Percentiles rank a stretch among this genome's conserved stretches.
Conservation (phyloP, 2,329 filamentous ascomycete species). For the Alternaria gansuensis region DNA sequence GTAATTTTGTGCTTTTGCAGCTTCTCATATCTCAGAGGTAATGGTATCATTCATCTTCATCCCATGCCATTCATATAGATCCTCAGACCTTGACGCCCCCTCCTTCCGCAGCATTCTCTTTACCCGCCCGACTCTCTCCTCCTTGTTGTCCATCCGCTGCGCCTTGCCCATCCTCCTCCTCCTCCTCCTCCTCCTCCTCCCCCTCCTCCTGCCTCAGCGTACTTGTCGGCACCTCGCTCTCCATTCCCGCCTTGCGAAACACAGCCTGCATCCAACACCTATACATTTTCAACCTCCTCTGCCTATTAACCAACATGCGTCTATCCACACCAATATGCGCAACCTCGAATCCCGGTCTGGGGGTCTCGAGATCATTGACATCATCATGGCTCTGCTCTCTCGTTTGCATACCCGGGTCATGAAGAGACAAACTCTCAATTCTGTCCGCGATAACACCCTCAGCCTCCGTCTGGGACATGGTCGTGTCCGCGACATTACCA, state of each 20-base stretch:
- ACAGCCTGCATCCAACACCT: slow-evolving; percentile 92
- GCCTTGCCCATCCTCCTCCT: slow-evolving; percentile 3
- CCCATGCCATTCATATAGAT: neutral
- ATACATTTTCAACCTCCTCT: slow-evolving; percentile 95
- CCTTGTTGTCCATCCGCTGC: neutral
- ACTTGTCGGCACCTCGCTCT: slow-evolving; percentile 47
- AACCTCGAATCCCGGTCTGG: slow-evolving; percentile 66
- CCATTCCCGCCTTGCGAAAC: slow-evolving; percentile 68
- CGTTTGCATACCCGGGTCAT: slow-evolving; percentile 5
- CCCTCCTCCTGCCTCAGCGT: slow-evolving; percentile 44
- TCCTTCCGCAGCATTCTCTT: slow-evolving; percentile 1
- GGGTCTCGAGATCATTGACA: slow-evolving; percentile 11
- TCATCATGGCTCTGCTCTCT: slow-evolving; percentile 11
- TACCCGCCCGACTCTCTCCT: neutral
- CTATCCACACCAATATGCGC: slow-evolving; percentile 84
- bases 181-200: slow-evolving; percentile 21
- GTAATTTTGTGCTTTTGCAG: neutral
- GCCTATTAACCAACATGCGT: slow-evolving; percentile 89
- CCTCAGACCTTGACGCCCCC: slow-evolving; percentile 6
- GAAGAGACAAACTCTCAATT: slow-evolving; percentile 15
- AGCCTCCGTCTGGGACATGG: neutral
- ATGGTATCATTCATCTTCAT: slow-evolving; percentile 8
- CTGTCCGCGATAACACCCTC: slow-evolving; percentile 8
- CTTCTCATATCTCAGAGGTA: neutral
- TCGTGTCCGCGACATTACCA: slow-evolving; percentile 13